phyloP scores from a whole-genome alignment of 768 basidiomycete genomes.

The Suillus alpinus region DNA sequence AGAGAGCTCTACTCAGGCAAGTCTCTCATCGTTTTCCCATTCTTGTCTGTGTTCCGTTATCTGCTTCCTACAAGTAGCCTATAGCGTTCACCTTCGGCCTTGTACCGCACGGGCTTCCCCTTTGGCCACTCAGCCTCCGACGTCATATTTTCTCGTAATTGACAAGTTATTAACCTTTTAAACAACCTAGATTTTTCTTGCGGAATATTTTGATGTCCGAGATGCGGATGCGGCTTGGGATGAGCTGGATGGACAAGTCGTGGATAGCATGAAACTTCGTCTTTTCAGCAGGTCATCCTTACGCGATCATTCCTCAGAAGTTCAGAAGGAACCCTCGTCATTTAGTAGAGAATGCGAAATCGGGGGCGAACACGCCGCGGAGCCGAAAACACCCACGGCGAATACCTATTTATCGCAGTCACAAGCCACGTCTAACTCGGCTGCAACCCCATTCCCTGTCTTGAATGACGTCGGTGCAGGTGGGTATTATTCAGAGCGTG shows the following conservation, averaged over 20 bases:
- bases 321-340: constrained; percentile 26
- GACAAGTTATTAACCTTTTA: not conserved
- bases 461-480: constrained; percentile 20
- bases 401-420: constrained; percentile 33
- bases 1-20: constrained; percentile 25
- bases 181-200: constrained; percentile 41
- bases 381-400: constrained; percentile 36
- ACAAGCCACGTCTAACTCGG: constrained; percentile 22
- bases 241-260: constrained; percentile 45
- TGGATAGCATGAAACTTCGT: constrained; percentile 52
- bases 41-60: not conserved
- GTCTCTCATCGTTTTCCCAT: constrained; percentile 12
- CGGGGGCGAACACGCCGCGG: constrained; percentile 32
- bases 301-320: constrained; percentile 22
- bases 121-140: not conserved
- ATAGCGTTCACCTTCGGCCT: constrained; percentile 8
- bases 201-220: constrained; percentile 70
- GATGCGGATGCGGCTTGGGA: constrained; percentile 51
- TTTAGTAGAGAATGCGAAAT: constrained; percentile 25
- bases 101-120: constrained; percentile 1
- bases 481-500: constrained; percentile 21
- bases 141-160: not conserved
- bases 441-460: constrained; percentile 21
- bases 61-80: not conserved
- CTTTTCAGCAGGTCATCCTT: constrained; percentile 36